Conservation (phyloP, 2,329 filamentous ascomycete species). For the Ophiognomonia clavigignenti-juglandacearum region DNA sequence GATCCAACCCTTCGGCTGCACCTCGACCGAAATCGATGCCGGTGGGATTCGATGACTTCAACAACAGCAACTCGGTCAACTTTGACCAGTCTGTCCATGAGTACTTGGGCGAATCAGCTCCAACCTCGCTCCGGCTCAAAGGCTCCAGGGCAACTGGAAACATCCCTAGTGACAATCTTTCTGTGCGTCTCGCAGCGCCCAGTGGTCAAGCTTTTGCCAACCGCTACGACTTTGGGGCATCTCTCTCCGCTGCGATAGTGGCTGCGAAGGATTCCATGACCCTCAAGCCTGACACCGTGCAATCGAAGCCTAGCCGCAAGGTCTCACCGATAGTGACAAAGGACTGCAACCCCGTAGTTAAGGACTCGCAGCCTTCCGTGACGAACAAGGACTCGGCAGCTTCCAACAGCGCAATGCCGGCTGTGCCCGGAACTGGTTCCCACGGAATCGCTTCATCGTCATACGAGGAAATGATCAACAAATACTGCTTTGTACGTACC, state of each 20-base stretch:
- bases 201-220: slow-evolving; percentile 78
- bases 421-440: slow-evolving; percentile 43
- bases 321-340: slow-evolving; percentile 18
- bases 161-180: slow-evolving; percentile 57
- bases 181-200: slow-evolving; percentile 46
- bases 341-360: slow-evolving; percentile 1
- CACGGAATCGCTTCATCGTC: slow-evolving; percentile 72
- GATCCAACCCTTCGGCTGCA: slow-evolving; percentile 33
- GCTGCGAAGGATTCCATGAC: slow-evolving; percentile 61
- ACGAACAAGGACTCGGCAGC: slow-evolving; percentile 16
- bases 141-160: slow-evolving; percentile 58
- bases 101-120: slow-evolving; percentile 58
- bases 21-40: slow-evolving; percentile 51
- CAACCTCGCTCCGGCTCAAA: slow-evolving; percentile 63
- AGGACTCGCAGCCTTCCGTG: slow-evolving; percentile 9
- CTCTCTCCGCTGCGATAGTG: slow-evolving; percentile 75
- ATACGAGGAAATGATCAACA: slow-evolving; percentile 95
- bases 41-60: slow-evolving; percentile 67
- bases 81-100: slow-evolving; percentile 58
- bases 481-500: slow-evolving; percentile 99
- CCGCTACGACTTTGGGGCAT: slow-evolving; percentile 95
- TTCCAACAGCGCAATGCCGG: slow-evolving; percentile 22
- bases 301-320: slow-evolving; percentile 49
- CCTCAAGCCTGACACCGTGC: slow-evolving; percentile 52
- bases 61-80: slow-evolving; percentile 51